phyloP scores from a whole-genome alignment of 306 rosid genomes.

The Sindora glabra region DNA sequence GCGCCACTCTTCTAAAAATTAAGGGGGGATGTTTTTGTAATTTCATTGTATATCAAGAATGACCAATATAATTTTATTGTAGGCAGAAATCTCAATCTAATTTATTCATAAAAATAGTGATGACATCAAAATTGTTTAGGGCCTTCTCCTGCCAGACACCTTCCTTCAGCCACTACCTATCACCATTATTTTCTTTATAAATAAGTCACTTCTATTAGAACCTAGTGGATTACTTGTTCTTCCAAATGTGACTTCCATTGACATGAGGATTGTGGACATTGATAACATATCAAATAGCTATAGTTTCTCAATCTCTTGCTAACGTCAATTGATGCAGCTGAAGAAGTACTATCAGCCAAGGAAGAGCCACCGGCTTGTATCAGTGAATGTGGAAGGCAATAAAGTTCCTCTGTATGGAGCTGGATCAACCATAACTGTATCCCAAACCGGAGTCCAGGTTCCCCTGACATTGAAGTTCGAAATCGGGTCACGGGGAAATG shows the following conservation, averaged over 20 bases:
- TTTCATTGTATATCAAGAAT: too few relatives aligned
- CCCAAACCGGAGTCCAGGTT: slow-evolving; percentile 40
- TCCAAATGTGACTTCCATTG: not conserved
- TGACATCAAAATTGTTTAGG: too few relatives aligned
- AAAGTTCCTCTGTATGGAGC: slow-evolving; percentile 92
- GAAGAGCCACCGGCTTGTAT: slow-evolving; percentile 49
- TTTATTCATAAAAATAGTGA: too few relatives aligned
- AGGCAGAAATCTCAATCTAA: too few relatives aligned
- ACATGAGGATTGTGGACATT: not conserved
- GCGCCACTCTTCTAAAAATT: too few relatives aligned
- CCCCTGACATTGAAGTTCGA: slow-evolving; percentile 49
- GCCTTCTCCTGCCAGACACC: not conserved
- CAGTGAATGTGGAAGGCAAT: slow-evolving; percentile 45
- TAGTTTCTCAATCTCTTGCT: not conserved
- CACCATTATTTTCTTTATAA: too few relatives aligned
- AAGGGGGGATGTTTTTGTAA: too few relatives aligned
- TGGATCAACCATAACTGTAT: slow-evolving; percentile 40
- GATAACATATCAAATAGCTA: not conserved
- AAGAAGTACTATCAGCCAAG: slow-evolving; percentile 85
- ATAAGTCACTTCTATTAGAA: too few relatives aligned
- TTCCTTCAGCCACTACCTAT: too few relatives aligned
- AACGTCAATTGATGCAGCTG: slow-evolving; percentile 37
- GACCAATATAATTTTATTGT: too few relatives aligned
- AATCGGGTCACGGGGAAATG: slow-evolving; percentile 58
- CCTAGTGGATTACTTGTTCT: too few relatives aligned